Evolutionary conservation across 768 basidiomycete genomes (phyloP).

Genomic region (Serendipita vermifera): DNA sequence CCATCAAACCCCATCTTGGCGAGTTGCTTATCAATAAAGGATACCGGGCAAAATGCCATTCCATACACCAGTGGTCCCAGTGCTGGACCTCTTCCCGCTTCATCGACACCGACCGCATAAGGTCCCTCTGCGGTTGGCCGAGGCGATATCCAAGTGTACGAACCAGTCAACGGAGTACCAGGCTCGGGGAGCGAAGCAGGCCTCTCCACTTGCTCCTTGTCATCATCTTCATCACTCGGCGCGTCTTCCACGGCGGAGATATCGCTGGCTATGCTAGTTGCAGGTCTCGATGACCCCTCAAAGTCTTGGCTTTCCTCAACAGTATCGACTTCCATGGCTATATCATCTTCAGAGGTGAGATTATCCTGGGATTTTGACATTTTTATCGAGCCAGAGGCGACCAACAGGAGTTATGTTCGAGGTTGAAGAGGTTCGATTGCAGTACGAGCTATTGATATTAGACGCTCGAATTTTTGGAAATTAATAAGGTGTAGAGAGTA

Average conservation of each 20-base stretch:
- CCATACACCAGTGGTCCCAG: slow-evolving; percentile 94
- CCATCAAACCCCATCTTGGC: slow-evolving; percentile 85
- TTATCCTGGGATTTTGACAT: no score
- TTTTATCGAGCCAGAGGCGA: no score
- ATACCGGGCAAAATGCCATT: slow-evolving; percentile 78
- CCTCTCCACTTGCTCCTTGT: background rate
- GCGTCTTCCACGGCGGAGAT: slow-evolving; percentile 3
- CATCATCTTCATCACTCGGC: background rate
- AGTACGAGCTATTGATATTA: no score
- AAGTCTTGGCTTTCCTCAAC: no score
- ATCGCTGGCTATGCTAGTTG: slow-evolving; percentile 70
- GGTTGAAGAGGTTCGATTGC: no score
- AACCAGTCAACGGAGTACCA: slow-evolving; percentile 44
- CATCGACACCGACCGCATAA: slow-evolving; percentile 97
- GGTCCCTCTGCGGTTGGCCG: slow-evolving; percentile 56
- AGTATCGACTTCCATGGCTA: no score
- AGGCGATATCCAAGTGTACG: slow-evolving; percentile 69
- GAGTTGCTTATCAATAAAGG: slow-evolving; percentile 53
- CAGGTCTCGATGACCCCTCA: no score
- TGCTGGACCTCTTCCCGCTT: slow-evolving; percentile 92
- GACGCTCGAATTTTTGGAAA: no score
- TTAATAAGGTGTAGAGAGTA: no score
- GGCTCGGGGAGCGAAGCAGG: slow-evolving; percentile 43
- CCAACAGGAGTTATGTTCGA: no score
- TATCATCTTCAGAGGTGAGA: no score